phyloP scores from a whole-genome alignment of 2,329 filamentous ascomycete species.

The Colletotrichum paranaense region DNA sequence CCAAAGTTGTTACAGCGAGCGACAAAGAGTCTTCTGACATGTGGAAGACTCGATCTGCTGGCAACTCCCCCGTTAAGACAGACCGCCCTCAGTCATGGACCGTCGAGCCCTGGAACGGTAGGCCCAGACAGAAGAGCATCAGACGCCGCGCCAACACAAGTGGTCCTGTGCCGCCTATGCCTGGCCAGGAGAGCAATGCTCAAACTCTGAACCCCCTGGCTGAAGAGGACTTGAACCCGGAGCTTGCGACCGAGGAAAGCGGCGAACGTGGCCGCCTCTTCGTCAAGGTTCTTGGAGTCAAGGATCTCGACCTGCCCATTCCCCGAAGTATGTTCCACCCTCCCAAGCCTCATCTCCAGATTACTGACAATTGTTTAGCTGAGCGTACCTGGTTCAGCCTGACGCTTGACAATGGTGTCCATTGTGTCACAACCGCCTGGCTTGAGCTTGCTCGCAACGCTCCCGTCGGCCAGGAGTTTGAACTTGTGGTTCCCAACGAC shows the following conservation, averaged over 20 bases:
- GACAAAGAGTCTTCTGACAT: conserved; percentile 73
- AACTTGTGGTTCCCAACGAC: conserved; percentile 95
- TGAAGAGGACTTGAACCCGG: conserved; percentile 73
- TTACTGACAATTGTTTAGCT: conserved; percentile 61
- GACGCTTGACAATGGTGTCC: conserved; percentile 96
- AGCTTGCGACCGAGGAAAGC: conserved; percentile 76
- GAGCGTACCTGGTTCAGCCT: conserved; percentile 95
- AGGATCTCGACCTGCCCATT: conserved; percentile 91
- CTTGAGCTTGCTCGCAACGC: conserved; percentile 91
- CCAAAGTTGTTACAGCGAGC: conserved; percentile 94
- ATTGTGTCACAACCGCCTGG: conserved; percentile 97
- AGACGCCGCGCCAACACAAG: conserved; percentile 67
- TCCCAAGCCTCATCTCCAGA: conserved; percentile 30
- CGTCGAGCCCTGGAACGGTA: conserved; percentile 95
- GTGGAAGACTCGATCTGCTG: conserved; percentile 68
- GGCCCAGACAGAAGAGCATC: conserved; percentile 73
- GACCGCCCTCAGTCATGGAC: conserved; percentile 92
- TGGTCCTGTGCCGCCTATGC: conserved; percentile 82
- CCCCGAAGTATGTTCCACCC: conserved; percentile 78
- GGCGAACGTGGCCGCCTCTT: conserved; percentile 92
- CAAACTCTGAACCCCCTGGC: conserved; percentile 72
- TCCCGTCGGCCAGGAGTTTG: conserved; percentile 97
- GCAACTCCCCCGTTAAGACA: conserved; percentile 79
- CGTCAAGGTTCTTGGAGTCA: conserved; percentile 98
- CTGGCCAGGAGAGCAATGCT: conserved; percentile 87